phyloP scores from a whole-genome alignment of 352 stramenopile genomes.

The Aphanomyces stellatus region DNA sequence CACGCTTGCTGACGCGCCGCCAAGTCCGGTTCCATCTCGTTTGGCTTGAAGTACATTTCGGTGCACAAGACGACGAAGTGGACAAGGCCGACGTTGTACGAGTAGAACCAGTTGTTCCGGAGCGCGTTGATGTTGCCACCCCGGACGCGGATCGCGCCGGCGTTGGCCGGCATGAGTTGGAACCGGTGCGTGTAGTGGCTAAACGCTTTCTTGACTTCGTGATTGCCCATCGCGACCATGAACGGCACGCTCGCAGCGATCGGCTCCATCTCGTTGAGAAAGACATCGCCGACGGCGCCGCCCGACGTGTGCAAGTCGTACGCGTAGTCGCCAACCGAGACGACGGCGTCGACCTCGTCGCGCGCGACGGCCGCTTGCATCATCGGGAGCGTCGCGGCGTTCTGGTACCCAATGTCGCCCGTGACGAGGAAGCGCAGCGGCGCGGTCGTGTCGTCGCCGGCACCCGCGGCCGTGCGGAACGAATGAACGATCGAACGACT shows the following conservation, averaged over 20 bases:
- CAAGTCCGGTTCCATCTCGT: slow-evolving; percentile 39
- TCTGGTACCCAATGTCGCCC: slow-evolving; percentile 84
- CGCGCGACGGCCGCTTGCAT: slow-evolving; percentile 80
- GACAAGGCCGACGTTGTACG: slow-evolving; percentile 75
- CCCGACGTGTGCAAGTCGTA: slow-evolving; percentile 81
- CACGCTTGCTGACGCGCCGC: slow-evolving; percentile 54
- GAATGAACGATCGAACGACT: slow-evolving; percentile 74
- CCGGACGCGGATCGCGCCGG: slow-evolving; percentile 39
- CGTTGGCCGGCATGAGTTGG: slow-evolving; percentile 72
- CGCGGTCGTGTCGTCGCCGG: slow-evolving; percentile 22
- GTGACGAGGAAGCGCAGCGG: slow-evolving; percentile 72
- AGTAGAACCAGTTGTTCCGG: slow-evolving; percentile 88
- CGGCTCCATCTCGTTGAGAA: slow-evolving; percentile 84
- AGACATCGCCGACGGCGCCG: slow-evolving; percentile 79
- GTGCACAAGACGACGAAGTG: slow-evolving; percentile 83
- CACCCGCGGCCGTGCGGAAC: slow-evolving; percentile 57
- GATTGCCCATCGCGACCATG: slow-evolving; percentile 87
- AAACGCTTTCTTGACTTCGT: slow-evolving; percentile 82
- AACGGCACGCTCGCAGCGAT: slow-evolving; percentile 78
- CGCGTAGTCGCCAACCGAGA: slow-evolving; percentile 85
- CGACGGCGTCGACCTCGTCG: slow-evolving; percentile 60
- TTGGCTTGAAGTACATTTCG: slow-evolving; percentile 80
- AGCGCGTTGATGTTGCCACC: slow-evolving; percentile 30
- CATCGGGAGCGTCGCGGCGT: slow-evolving; percentile 79
- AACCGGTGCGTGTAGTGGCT: slow-evolving; percentile 83